Percentiles rank a stretch among this genome's conserved stretches.
These are phyloP conservation scores for Cokeromyces recurvatus DNA, from an alignment of 371 early-diverging fungal species.

Conservation along the genomic window DNA sequence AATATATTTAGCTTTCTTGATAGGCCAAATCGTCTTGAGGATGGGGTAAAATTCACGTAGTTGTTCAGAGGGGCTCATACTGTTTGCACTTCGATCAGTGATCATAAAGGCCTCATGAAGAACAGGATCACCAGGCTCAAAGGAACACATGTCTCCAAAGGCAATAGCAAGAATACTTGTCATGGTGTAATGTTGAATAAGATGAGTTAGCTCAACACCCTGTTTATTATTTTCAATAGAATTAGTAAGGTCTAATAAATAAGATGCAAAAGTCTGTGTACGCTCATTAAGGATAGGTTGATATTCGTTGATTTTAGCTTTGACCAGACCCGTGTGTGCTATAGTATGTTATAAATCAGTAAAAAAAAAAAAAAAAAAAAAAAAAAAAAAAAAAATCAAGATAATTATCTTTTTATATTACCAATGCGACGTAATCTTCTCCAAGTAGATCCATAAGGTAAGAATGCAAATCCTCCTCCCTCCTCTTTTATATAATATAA, in stretches of 20 bases:
- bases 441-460: slow-evolving; percentile 41
- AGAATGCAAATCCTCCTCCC: slow-evolving; percentile 47
- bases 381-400: no score
- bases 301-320: slow-evolving; percentile 33
- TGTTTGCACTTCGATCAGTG: slow-evolving; percentile 27
- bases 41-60: slow-evolving; percentile 43
- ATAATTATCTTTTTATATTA: slow-evolving; percentile 6
- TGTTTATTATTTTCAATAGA: neutral
- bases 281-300: slow-evolving; percentile 34
- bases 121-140: slow-evolving; percentile 30
- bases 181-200: slow-evolving; percentile 44
- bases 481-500: slow-evolving; percentile 15
- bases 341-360: neutral
- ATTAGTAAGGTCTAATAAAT: slow-evolving; percentile 10
- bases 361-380: no score
- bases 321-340: slow-evolving; percentile 36
- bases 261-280: slow-evolving; percentile 11
- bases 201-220: slow-evolving; percentile 10
- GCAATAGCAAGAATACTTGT: slow-evolving; percentile 36
- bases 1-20: slow-evolving; percentile 6
- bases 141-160: slow-evolving; percentile 32
- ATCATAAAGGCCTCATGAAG: slow-evolving; percentile 34
- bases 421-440: slow-evolving; percentile 37
- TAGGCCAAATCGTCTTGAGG: slow-evolving; percentile 24
- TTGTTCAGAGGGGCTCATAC: slow-evolving; percentile 36